Percentiles rank a stretch among this genome's conserved stretches.
These are phyloP conservation scores for Lathyrus aphaca DNA, from an alignment of 306 rosid species.

Conservation along the genomic window DNA sequence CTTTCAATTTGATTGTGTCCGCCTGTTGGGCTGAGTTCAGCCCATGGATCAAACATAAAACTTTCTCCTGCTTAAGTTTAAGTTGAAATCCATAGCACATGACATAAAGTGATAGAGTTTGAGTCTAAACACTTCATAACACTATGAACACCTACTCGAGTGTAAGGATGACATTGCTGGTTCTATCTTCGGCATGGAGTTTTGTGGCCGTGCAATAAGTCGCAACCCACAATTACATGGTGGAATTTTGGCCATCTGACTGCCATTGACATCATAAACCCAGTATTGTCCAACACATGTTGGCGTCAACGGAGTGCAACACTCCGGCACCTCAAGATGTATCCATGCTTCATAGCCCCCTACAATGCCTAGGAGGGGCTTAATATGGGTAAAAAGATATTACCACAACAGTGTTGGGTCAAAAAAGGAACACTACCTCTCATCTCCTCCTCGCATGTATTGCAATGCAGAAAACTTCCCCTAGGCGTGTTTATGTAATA, in stretches of 20 bases:
- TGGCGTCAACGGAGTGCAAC: not conserved
- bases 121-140: slow-evolving; percentile 12
- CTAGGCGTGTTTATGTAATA: not conserved
- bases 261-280: not conserved
- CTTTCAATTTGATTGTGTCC: not conserved
- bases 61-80: not conserved
- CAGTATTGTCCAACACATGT: not conserved
- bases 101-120: not conserved
- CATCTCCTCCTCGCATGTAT: not conserved
- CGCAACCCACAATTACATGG: not conserved
- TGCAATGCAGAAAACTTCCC: not conserved
- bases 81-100: not conserved
- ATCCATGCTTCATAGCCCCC: not conserved
- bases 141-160: not conserved
- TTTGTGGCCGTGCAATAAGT: not conserved
- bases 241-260: not conserved
- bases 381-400: not conserved
- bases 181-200: not conserved
- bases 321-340: not conserved
- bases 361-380: not conserved
- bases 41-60: slow-evolving; percentile 4
- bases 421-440: not conserved
- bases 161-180: not conserved
- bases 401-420: not conserved
- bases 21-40: not conserved